Evolutionary conservation across 2,329 filamentous ascomycete genomes (phyloP), one percentile per base, ranked within the genome.

Genomic region (Ascosphaera apis): DNA sequence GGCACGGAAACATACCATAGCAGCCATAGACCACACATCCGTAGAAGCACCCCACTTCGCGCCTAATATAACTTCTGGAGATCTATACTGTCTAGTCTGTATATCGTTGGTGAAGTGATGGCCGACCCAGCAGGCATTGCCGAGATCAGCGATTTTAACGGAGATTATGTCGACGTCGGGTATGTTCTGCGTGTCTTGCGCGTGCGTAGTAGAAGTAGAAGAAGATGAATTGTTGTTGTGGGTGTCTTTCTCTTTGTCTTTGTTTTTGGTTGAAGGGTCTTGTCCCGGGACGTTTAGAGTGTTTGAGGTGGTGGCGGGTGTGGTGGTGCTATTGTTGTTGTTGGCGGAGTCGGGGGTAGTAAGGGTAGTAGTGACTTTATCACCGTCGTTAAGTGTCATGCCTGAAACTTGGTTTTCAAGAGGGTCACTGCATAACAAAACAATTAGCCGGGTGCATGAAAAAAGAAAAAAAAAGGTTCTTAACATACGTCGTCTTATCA

Each of bases 71-170:
- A 98, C 88, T 57, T 98, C 88, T 1, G 88, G 88, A 1, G 88
- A 95, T 39, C 88, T 69, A 56, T 98, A 98, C 58, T 98, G 88
- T 49, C 88, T 69, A 6, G 88, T 98, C 55, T 98, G 88, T 48
- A 98, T 98, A 53, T 98, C 88, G 53, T 98, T 93, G 51, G 88
- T 98, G 58, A 98, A 98, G 57, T 98, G 88, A 53, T 98, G 88
- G 44, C 83, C 83, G 18, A 92, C 84, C 88, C 88, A 98, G 62
- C 88, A 98, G 15, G 88, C 88, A 53, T 98, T 98, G 40, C 88
- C 88, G 38, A 98, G 64, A 62, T 98, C 88, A 31, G 88, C 88
- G 61, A 98, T 98, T 62, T 98, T 98, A 55, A 98, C 88, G 23
- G 86, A 93, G 47, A 98, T 95, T 44, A 83, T 77, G 43, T 84